phyloP scores from a whole-genome alignment of 441 rosid genomes.

The Erodium chrysanthum region DNA sequence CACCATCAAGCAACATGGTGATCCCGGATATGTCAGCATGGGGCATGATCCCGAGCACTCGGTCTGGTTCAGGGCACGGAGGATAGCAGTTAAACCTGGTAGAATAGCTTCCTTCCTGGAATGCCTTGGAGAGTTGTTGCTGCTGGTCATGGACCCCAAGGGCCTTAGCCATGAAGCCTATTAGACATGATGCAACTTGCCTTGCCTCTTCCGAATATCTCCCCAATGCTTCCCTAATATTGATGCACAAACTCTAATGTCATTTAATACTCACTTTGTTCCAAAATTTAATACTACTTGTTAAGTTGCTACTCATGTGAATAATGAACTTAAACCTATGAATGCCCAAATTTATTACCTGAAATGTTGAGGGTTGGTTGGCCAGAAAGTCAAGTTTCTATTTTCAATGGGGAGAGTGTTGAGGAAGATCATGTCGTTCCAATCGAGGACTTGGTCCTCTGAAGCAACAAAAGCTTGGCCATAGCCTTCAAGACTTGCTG shows the following conservation, averaged over 20 bases:
- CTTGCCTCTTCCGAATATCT: slow-evolving; percentile 24
- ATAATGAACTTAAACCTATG: too few species aligned
- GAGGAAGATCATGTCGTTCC: slow-evolving; percentile 40
- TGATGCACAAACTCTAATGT: background rate
- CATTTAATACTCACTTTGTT: background rate
- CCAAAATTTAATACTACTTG: too few species aligned
- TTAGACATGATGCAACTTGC: slow-evolving; percentile 14
- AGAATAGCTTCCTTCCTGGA: slow-evolving; percentile 21
- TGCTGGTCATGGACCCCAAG: slow-evolving; percentile 16
- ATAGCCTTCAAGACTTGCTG: slow-evolving; percentile 33
- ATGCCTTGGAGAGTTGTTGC: slow-evolving; percentile 18
- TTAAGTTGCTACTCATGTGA: too few species aligned
- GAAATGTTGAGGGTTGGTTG: background rate
- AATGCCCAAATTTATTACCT: too few species aligned
- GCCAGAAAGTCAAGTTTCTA: slow-evolving; percentile 29
- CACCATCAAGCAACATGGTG: slow-evolving; percentile 27
- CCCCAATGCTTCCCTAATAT: slow-evolving; percentile 23
- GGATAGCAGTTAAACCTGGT: slow-evolving; percentile 30
- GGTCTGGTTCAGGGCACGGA: slow-evolving; percentile 28
- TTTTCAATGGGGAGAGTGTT: slow-evolving; percentile 22
- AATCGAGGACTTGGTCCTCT: slow-evolving; percentile 34
- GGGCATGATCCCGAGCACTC: slow-evolving; percentile 22
- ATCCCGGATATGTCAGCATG: slow-evolving; percentile 29
- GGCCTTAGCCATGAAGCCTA: slow-evolving; percentile 21
- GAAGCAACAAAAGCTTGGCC: slow-evolving; percentile 38